Evolutionary conservation across 1,284 basidiomycete genomes (phyloP).

Genomic region (Inonotus hispidus): DNA sequence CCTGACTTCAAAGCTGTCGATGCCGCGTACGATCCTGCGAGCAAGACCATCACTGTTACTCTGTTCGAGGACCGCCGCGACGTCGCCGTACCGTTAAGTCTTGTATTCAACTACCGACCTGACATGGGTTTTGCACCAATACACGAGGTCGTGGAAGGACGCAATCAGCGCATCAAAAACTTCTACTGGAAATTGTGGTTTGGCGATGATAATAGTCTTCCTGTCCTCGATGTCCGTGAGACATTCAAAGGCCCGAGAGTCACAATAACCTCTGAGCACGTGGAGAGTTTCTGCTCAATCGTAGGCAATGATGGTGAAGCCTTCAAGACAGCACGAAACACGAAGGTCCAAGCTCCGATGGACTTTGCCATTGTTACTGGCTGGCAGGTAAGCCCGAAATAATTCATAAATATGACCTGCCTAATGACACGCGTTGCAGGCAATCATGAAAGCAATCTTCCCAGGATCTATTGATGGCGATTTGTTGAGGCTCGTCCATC

Average conservation of each 20-base stretch:
- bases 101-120: slow-evolving; percentile 86
- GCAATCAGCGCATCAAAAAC: slow-evolving; percentile 91
- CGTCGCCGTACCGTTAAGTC: slow-evolving; percentile 72
- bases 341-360: slow-evolving; percentile 84
- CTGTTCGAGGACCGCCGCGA: slow-evolving; percentile 83
- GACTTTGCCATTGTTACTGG: slow-evolving; percentile 98
- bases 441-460: slow-evolving; percentile 97
- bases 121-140: slow-evolving; percentile 89
- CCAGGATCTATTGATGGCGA: slow-evolving; percentile 89
- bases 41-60: slow-evolving; percentile 65
- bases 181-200: slow-evolving; percentile 99
- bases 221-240: slow-evolving; percentile 69
- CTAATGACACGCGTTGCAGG: slow-evolving; percentile 39
- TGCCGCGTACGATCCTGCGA: slow-evolving; percentile 53
- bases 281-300: slow-evolving; percentile 90
- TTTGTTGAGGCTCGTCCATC: slow-evolving; percentile 91
- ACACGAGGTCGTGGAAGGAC: slow-evolving; percentile 81
- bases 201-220: slow-evolving; percentile 74
- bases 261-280: slow-evolving; percentile 65
- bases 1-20: slow-evolving; percentile 81
- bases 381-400: slow-evolving; percentile 73
- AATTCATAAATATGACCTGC: neutral
- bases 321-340: slow-evolving; percentile 76
- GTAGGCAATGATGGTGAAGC: slow-evolving; percentile 90
- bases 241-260: slow-evolving; percentile 83